These are phyloP conservation scores for Rhizopus arrhizus DNA, from an alignment of 371 early-diverging fungal genomes.

Conservation along the genomic window DNA sequence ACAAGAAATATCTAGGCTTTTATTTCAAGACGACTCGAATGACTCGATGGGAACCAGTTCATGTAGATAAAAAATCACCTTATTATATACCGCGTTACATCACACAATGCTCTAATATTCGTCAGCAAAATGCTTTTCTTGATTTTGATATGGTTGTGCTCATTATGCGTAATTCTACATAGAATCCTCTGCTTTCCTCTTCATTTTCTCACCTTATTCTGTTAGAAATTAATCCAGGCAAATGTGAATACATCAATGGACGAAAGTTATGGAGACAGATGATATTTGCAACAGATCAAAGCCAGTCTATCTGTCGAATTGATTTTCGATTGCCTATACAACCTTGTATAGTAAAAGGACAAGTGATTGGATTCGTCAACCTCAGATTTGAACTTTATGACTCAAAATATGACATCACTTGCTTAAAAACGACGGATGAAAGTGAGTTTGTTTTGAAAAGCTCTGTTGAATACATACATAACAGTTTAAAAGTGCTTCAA, in stretches of 20 bases:
- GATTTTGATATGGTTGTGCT: conserved; percentile 64
- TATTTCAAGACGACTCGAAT: conserved; percentile 42
- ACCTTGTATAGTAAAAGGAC: conserved; percentile 17
- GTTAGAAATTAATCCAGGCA: conserved; percentile 20
- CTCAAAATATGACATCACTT: conserved; percentile 34
- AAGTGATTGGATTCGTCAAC: conserved; percentile 37
- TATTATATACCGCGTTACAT: conserved; percentile 53
- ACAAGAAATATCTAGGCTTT: conserved; percentile 34
- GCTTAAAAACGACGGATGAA: conserved; percentile 35
- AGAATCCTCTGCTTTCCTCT: not conserved
- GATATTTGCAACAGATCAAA: conserved; percentile 36
- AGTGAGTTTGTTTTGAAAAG: conserved; percentile 26
- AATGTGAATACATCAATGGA: conserved; percentile 13
- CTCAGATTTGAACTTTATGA: conserved; percentile 37
- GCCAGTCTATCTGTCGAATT: conserved; percentile 33
- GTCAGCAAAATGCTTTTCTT: conserved; percentile 20
- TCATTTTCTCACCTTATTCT: conserved; percentile 2
- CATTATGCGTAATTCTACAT: conserved; percentile 51
- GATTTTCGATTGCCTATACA: conserved; percentile 22
- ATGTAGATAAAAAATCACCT: conserved; percentile 17
- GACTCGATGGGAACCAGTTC: conserved; percentile 49
- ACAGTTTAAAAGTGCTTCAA: conserved; percentile 5
- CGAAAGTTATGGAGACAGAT: conserved; percentile 33
- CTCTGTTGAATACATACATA: conserved; percentile 18
- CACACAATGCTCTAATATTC: conserved; percentile 40